Conservation (phyloP, 306 rosid species). For the Glycyrrhiza uralensis region DNA sequence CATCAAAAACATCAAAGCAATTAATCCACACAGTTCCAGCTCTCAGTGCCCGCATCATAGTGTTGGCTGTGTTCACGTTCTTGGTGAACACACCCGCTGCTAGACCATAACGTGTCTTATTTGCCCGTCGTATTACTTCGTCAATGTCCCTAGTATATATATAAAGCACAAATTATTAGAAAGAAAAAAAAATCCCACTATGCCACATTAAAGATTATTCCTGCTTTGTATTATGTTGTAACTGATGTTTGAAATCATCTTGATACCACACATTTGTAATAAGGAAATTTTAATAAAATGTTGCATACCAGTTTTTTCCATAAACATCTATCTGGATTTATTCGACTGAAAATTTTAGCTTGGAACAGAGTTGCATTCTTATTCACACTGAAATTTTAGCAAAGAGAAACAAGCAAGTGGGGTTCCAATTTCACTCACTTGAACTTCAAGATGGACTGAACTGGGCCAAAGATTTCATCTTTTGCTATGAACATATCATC, state of each 20-base stretch:
- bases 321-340: neutral
- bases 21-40: conserved; percentile 88
- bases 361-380: neutral
- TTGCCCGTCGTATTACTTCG: conserved; percentile 72
- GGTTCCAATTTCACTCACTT: conserved; percentile 52
- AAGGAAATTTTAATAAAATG: neutral
- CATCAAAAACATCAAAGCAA: conserved; percentile 91
- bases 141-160: conserved; percentile 51
- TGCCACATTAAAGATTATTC: neutral
- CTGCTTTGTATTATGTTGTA: neutral
- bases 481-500: conserved; percentile 91
- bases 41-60: conserved; percentile 65
- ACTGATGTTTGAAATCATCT: neutral
- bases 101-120: conserved; percentile 59
- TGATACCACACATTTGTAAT: neutral
- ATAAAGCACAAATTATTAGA: neutral
- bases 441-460: conserved; percentile 85
- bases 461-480: conserved; percentile 96
- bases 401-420: neutral
- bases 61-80: conserved; percentile 59
- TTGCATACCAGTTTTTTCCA: neutral
- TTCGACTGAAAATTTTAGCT: neutral
- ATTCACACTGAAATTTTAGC: neutral
- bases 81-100: conserved; percentile 90
- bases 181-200: neutral